Conservation (phyloP, 352 stramenopile species). For the Pythium guiyangense region DNA sequence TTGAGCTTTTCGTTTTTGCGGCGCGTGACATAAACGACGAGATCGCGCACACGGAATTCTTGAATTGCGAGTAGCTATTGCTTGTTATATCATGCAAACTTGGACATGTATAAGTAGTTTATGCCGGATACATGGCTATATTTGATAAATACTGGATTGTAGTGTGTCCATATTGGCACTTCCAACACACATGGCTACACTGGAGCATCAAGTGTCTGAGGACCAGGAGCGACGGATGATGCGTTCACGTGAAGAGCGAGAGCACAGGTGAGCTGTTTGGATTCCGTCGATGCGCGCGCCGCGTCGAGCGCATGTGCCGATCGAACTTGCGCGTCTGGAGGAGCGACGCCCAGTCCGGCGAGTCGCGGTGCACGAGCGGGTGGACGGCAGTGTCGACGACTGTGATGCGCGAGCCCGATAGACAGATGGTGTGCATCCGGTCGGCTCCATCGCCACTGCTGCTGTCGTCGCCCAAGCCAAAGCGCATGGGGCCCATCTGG, state of each 20-base stretch:
- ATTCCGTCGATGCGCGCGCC: conserved; percentile 56
- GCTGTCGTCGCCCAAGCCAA: background rate
- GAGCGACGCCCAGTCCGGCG: conserved; percentile 32
- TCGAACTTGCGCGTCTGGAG: conserved; percentile 66
- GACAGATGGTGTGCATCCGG: background rate
- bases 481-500: conserved; percentile 4
- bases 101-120: background rate
- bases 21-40: background rate
- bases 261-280: conserved; percentile 26
- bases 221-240: background rate
- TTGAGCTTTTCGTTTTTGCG: background rate
- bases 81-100: too few relatives aligned
- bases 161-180: background rate
- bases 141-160: background rate
- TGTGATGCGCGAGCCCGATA: conserved; percentile 1
- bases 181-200: conserved; percentile 1
- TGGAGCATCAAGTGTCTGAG: background rate
- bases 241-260: conserved; percentile 8
- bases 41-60: too few relatives aligned
- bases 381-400: conserved; percentile 6
- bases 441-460: background rate
- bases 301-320: conserved; percentile 56
- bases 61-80: too few relatives aligned
- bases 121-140: background rate
- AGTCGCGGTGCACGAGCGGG: conserved; percentile 1